Base-by-base conservation (phyloP, 768 basidiomycete species). In the Amanita subjunquillea region DNA sequence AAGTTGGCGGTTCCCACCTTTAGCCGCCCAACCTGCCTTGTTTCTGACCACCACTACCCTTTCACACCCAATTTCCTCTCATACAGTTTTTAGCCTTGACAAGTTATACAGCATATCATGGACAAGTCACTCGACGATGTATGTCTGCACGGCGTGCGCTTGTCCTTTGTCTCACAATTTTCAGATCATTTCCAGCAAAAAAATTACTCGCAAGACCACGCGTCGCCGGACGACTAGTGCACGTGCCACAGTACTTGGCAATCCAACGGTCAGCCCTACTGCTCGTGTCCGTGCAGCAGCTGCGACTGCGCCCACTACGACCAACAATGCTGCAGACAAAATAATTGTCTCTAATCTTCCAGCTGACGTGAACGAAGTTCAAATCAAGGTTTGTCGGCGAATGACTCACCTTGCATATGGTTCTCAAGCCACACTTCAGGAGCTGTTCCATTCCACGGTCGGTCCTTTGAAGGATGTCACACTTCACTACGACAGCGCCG, bases 281-380 rank as follows among this genome's bases (percentile, higher is more conserved):
- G 68, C 76, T 38, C 78, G 79, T 51, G 78, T 78, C 17, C 78
- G 82, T 23, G 68, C 67, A 40, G 71, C 70, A 25, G 77, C 70
- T 12, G 70, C 70, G 27, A 76, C 70, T 6, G 20, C 27, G 25
- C 72, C 69, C 37, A 67, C 66, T 30, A 56, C 75, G 17, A 68
- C 76, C 44, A 63, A 73, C 5, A 45, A 17, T 25, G 36, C 51
- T 45, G 76, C 90, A 1, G 84, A 89, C 66, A 98, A 97, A 73
- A 94, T 98, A 59, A 91, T 98, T 60, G 91, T 99, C 51, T 91
- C 89, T 57, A 94, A 94, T 66, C 82, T 99, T 42, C 95, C 95
- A 30, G 63, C 67, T 6, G 95, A 99, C 63, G 95, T 99, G 50
- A 95, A 91, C 59, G 94, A 98, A 66, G 71, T 75, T 15, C 91